phyloP scores from a whole-genome alignment of 208 protist species.

The Endotrypanum monterogeii region DNA sequence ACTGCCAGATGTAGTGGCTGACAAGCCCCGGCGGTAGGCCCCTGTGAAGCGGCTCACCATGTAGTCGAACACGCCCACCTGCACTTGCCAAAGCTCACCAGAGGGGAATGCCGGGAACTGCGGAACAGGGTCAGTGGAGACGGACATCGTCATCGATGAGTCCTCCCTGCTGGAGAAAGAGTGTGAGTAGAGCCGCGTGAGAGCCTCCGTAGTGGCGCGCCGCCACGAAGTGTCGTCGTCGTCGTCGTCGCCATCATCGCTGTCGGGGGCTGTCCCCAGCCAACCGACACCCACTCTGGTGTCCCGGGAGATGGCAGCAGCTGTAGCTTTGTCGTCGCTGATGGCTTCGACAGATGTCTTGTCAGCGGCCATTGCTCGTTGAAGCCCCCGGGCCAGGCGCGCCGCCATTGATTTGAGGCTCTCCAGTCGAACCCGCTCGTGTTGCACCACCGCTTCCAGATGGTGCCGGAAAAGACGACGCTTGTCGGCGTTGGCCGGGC shows the following conservation, averaged over 20 bases:
- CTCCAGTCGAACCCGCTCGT: constrained; percentile 18
- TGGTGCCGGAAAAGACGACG: constrained; percentile 23
- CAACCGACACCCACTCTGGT: too few species aligned
- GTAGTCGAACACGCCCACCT: constrained; percentile 23
- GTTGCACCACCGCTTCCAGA: constrained; percentile 20
- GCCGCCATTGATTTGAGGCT: constrained; percentile 17
- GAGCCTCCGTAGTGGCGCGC: constrained; percentile 19
- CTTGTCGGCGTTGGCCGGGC: constrained; percentile 8
- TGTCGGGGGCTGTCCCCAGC: too few species aligned
- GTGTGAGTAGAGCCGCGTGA: constrained; percentile 17
- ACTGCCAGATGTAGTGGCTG: background rate
- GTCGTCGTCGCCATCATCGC: background rate
- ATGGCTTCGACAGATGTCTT: background rate
- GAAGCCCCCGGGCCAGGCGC: constrained; percentile 23
- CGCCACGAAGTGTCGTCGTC: constrained; percentile 9
- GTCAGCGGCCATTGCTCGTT: background rate
- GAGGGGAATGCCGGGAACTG: constrained; percentile 10
- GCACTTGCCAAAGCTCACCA: constrained; percentile 21
- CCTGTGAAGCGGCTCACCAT: constrained; percentile 23
- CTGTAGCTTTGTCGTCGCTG: background rate
- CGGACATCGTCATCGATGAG: background rate
- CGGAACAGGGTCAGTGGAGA: background rate
- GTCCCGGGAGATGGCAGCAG: constrained; percentile 11
- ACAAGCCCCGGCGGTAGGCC: constrained; percentile 27
- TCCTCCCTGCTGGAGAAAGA: constrained; percentile 8